phyloP scores from a whole-genome alignment of 2,329 filamentous ascomycete genomes.

The Xylaria digitata region DNA sequence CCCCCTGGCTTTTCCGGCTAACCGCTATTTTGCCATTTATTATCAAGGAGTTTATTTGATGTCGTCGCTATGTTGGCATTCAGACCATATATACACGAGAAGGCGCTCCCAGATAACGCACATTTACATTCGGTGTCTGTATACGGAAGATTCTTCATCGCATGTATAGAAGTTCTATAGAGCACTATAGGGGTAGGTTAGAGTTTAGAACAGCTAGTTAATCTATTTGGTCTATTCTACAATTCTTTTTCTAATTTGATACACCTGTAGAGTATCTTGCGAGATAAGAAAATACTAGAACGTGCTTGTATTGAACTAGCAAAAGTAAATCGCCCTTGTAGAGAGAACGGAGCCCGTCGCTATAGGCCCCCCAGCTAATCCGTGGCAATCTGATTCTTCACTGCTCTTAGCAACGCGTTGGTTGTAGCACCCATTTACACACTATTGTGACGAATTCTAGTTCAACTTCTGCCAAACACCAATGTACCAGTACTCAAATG shows the following conservation, averaged over 20 bases:
- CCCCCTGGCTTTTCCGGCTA: background rate
- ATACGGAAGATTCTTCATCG: background rate
- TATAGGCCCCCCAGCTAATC: background rate
- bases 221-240: background rate
- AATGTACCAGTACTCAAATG: constrained; percentile 18
- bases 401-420: background rate
- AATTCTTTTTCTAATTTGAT: background rate
- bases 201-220: background rate
- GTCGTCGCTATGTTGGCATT: background rate
- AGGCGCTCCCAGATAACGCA: background rate
- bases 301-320: background rate
- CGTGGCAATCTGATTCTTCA: background rate
- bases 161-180: constrained; percentile 4
- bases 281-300: background rate
- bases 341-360: background rate
- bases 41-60: background rate
- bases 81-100: background rate
- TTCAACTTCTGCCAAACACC: background rate
- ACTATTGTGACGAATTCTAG: background rate
- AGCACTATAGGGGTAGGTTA: background rate
- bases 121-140: background rate
- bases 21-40: background rate
- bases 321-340: background rate
- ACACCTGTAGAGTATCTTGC: background rate
- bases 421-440: background rate